Evolutionary conservation across 1,139 yeast species (phyloP).

Genomic region (Debaryomyces sp.): DNA sequence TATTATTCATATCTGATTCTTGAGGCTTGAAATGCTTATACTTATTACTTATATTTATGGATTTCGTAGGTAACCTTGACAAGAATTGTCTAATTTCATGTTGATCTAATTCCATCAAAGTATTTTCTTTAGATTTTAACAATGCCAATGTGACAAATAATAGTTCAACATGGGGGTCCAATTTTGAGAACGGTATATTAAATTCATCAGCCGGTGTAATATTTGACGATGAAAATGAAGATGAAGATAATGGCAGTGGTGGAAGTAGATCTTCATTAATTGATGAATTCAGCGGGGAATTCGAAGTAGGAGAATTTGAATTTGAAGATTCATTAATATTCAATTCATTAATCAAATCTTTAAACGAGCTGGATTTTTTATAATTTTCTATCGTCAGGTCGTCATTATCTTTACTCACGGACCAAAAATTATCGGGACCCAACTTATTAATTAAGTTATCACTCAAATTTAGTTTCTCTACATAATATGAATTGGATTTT

Average conservation of each 20-base stretch:
- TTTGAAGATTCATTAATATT: conserved; percentile 17
- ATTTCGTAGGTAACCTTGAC: conserved; percentile 54
- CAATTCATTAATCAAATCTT: conserved; percentile 35
- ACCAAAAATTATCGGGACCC: conserved; percentile 52
- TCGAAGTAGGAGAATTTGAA: conserved; percentile 9
- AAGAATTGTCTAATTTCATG: conserved; percentile 84
- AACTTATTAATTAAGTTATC: conserved; percentile 30
- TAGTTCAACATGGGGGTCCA: conserved; percentile 80
- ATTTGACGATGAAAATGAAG: conserved; percentile 12
- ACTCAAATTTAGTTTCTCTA: conserved; percentile 31
- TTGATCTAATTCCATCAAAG: conserved; percentile 83
- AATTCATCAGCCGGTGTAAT: conserved; percentile 9
- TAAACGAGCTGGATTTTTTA: conserved; percentile 30
- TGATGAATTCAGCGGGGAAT: conserved; percentile 8
- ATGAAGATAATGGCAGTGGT: conserved; percentile 20
- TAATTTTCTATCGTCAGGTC: conserved; percentile 7
- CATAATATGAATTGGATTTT: conserved; percentile 34
- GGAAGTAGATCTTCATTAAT: conserved; percentile 1
- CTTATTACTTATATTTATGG: conserved; percentile 35
- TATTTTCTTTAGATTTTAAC: conserved; percentile 76
- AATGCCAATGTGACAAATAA: conserved; percentile 78
- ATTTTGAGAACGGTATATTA: conserved; percentile 60
- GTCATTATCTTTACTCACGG: conserved; percentile 21
- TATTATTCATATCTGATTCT: conserved; percentile 16
- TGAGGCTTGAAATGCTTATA: conserved; percentile 38